These are phyloP conservation scores for Seiridium cupressi DNA, from an alignment of 2,329 filamentous ascomycete species.

Conservation along the genomic window DNA sequence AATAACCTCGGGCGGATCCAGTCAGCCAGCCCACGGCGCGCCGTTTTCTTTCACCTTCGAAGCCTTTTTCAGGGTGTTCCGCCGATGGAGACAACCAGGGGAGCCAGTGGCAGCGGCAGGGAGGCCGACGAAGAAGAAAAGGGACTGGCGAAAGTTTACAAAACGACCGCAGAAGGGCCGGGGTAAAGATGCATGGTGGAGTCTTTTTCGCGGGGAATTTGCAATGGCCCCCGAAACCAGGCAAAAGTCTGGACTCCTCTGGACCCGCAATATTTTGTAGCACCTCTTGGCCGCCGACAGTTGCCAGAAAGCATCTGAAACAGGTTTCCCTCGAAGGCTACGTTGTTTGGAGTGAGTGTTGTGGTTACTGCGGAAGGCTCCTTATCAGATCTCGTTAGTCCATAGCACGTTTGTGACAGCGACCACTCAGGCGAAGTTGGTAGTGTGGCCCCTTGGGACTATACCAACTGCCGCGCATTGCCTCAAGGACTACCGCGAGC, in stretches of 20 bases:
- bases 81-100: neutral
- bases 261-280: neutral
- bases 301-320: neutral
- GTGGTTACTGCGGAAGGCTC: no score
- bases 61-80: no score
- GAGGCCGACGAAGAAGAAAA: neutral
- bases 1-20: neutral
- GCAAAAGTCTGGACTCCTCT: neutral
- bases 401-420: no score
- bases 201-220: constrained; percentile 9
- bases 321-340: neutral
- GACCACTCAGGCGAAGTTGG: no score
- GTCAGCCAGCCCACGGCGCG: neutral
- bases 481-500: no score
- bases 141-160: constrained; percentile 9
- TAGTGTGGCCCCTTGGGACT: no score
- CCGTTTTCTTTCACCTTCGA: neutral
- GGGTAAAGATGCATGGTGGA: constrained; percentile 12
- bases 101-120: neutral
- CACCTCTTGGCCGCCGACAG: neutral
- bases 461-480: no score
- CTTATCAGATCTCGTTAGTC: no score
- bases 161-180: constrained; percentile 29
- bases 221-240: neutral
- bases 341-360: no score